Base-by-base conservation (phyloP, 306 rosid genomes). In the Dalbergia cochinchinensis region DNA sequence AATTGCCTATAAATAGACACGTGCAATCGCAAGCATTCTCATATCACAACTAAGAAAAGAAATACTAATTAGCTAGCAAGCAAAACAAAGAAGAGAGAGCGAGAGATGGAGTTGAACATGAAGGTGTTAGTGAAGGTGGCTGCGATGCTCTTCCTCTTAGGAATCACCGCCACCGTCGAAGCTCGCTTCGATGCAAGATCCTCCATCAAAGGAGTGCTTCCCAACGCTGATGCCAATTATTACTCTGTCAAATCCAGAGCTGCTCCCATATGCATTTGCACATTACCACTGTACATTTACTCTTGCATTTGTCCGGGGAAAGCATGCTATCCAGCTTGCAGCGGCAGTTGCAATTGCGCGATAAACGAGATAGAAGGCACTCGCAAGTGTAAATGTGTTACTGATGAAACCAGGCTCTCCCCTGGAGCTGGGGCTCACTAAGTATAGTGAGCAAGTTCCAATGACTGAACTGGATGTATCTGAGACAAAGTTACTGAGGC, bases 311-410 rank as follows among this genome's bases (percentile, higher is more conserved):
- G 73, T 57, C 3, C 0, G 1, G 84, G 65, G 54, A 6, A 14
- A 19, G 5, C 63, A 0, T 81, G 85, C 33, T 80, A 68, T 81
- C 33, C 77, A 15, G 80, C 50, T 60, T 81, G 85, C 58, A 48
- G 50, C 18, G 31, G 31, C 31, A 0, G 0, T 0, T 80, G 83
- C 22, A 5, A 0, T 37, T 37, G 41, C 7, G 41, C 2, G 2
- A 26, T 26, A 26, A 26, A 26, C 31, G 31, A 26, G 31, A 2
- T 26, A 26, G 31, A 1, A 26, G 31, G 31, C 31, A 26, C 31
- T 26, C 31, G 31, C 31, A 26, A 26, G 1, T 26, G 31, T 26
- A 26, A 26, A 26, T 26, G 31, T 26, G 2, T 26, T 26, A 3
- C 31, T 26, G 31, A 26, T 26, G 31, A 26, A 26, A 26, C 31